Evolutionary conservation across 306 rosid species (phyloP).

Genomic region (Neltuma alba): DNA sequence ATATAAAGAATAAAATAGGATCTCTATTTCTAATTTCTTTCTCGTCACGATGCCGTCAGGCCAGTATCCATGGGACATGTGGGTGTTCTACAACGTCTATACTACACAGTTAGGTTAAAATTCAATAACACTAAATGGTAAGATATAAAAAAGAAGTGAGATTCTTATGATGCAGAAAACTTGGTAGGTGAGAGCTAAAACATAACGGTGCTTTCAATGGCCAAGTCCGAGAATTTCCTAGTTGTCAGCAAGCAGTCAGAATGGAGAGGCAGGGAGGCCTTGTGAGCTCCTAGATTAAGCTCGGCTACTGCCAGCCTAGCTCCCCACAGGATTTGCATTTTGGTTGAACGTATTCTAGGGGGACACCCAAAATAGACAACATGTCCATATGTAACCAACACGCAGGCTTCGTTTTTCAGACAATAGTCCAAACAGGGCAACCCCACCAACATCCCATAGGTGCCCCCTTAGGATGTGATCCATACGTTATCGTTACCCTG

Average conservation of each 20-base stretch:
- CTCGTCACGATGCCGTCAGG: slow-evolving; percentile 27
- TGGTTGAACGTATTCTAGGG: slow-evolving; percentile 29
- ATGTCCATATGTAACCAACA: slow-evolving; percentile 46
- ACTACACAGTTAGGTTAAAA: not conserved
- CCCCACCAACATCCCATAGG: slow-evolving; percentile 56
- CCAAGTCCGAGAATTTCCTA: slow-evolving; percentile 2
- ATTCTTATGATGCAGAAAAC: not conserved
- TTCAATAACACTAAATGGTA: not conserved
- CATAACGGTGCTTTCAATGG: slow-evolving; percentile 19
- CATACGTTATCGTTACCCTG: slow-evolving; percentile 41
- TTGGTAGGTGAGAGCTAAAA: not conserved
- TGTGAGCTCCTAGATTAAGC: slow-evolving; percentile 42
- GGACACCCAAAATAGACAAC: slow-evolving; percentile 40
- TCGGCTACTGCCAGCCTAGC: slow-evolving; percentile 71
- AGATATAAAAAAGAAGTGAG: not conserved
- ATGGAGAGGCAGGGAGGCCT: not conserved
- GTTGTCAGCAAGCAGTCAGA: slow-evolving; percentile 19
- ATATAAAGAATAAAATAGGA: slow-evolving; percentile 39
- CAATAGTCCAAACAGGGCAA: slow-evolving; percentile 32
- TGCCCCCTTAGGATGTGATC: slow-evolving; percentile 55
- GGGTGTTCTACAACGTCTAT: slow-evolving; percentile 27
- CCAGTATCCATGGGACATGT: slow-evolving; percentile 33
- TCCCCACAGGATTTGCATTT: slow-evolving; percentile 34
- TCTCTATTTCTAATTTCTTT: slow-evolving; percentile 32
- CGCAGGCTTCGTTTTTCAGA: slow-evolving; percentile 53